phyloP scores from a whole-genome alignment of 208 protist genomes.

The Entamoeba invadens region DNA sequence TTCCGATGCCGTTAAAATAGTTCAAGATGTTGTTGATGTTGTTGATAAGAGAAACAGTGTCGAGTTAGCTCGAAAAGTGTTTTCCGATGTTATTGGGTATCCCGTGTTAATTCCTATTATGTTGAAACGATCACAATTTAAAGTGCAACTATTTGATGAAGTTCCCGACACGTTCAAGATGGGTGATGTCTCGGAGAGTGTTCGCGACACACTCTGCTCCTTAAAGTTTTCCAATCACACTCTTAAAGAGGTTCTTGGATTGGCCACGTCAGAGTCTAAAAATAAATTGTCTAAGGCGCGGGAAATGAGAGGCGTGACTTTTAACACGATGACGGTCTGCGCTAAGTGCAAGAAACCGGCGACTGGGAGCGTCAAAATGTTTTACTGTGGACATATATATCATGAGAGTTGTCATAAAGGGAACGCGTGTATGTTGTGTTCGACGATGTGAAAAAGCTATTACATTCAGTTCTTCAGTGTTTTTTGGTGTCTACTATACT shows the following conservation, averaged over 20 bases:
- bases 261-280: neutral
- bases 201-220: neutral
- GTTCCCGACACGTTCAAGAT: neutral
- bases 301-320: neutral
- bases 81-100: neutral
- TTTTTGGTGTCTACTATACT: too few relatives aligned
- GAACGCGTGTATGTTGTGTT: neutral
- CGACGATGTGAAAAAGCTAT: neutral
- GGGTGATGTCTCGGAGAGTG: neutral
- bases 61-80: neutral
- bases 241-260: neutral
- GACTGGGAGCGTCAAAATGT: neutral
- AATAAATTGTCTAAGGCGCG: neutral
- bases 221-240: neutral
- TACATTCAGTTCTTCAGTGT: too few relatives aligned
- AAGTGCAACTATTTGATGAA: slow-evolving; percentile 1
- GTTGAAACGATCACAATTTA: neutral
- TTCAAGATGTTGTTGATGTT: neutral
- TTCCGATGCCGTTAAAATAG: neutral
- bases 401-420: neutral
- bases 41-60: neutral
- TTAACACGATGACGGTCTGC: neutral
- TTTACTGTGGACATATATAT: neutral
- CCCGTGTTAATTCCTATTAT: neutral
- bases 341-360: neutral